These are phyloP conservation scores for Ophiocordyceps polyrhachis-furcata DNA, from an alignment of 2,329 filamentous ascomycete genomes.

Conservation along the genomic window DNA sequence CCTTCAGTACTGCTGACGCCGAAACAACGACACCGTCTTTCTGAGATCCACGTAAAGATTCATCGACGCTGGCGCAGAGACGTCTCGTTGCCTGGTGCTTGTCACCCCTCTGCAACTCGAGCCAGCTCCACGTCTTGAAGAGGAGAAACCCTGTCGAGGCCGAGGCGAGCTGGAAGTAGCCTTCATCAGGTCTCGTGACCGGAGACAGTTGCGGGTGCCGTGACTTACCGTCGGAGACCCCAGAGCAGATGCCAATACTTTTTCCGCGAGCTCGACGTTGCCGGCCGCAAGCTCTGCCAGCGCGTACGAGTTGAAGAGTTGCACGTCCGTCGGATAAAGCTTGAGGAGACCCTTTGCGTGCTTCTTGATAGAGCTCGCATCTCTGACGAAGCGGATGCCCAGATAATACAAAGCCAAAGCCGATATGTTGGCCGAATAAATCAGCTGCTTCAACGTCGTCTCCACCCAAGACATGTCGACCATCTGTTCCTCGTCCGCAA, in stretches of 20 bases:
- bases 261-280: constrained; percentile 37
- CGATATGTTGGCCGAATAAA: constrained; percentile 18
- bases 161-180: constrained; percentile 4
- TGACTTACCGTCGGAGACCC: constrained; percentile 13
- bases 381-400: constrained; percentile 41
- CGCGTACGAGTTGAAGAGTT: constrained; percentile 65
- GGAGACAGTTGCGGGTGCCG: background rate
- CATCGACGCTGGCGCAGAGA: constrained; percentile 21
- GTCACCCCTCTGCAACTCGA: constrained; percentile 30
- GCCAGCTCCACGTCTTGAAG: constrained; percentile 48
- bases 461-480: constrained; percentile 28
- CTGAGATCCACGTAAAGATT: constrained; percentile 4
- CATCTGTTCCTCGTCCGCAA: constrained; percentile 7
- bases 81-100: constrained; percentile 15
- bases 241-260: constrained; percentile 49
- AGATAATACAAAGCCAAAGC: constrained; percentile 49
- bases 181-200: constrained; percentile 1
- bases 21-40: constrained; percentile 6
- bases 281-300: constrained; percentile 45
- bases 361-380: constrained; percentile 41
- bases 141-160: constrained; percentile 18
- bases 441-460: constrained; percentile 38
- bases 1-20: constrained; percentile 29
- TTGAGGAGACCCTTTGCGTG: constrained; percentile 58
- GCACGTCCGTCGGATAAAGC: constrained; percentile 39